Evolutionary conservation across 257 asterid genomes (phyloP).

Genomic region (Verbena officinalis): DNA sequence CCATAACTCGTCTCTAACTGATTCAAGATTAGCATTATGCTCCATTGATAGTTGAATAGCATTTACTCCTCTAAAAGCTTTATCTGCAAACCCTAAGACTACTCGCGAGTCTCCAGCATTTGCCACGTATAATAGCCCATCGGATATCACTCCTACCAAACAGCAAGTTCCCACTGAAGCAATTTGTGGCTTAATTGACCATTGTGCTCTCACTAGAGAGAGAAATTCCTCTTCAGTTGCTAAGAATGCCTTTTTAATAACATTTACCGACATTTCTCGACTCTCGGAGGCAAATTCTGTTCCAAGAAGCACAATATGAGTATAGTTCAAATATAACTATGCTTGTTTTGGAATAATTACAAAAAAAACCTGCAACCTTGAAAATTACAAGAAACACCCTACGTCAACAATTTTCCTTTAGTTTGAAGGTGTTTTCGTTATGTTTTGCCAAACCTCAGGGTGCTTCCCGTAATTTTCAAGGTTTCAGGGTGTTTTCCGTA

Average conservation of each 20-base stretch:
- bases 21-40: slow-evolving; percentile 75
- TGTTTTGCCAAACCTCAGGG: no score
- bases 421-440: no score
- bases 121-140: slow-evolving; percentile 77
- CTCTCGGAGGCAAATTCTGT: slow-evolving; percentile 72
- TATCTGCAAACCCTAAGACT: slow-evolving; percentile 74
- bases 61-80: slow-evolving; percentile 51
- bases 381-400: no score
- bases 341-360: no score
- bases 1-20: slow-evolving; percentile 80
- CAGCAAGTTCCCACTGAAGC: slow-evolving; percentile 97
- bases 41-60: slow-evolving; percentile 79
- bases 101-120: slow-evolving; percentile 94
- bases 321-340: not conserved
- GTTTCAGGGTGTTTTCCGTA: no score
- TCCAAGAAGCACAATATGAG: slow-evolving; percentile 20
- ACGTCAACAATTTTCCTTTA: no score
- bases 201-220: slow-evolving; percentile 67
- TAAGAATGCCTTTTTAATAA: slow-evolving; percentile 78
- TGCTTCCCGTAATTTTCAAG: no score
- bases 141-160: slow-evolving; percentile 80
- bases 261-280: slow-evolving; percentile 66
- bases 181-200: slow-evolving; percentile 74
- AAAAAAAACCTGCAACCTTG: no score
- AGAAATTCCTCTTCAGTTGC: slow-evolving; percentile 88